phyloP scores from a whole-genome alignment of 2,329 filamentous ascomycete species.

The Purpureocillium lavendulum region DNA sequence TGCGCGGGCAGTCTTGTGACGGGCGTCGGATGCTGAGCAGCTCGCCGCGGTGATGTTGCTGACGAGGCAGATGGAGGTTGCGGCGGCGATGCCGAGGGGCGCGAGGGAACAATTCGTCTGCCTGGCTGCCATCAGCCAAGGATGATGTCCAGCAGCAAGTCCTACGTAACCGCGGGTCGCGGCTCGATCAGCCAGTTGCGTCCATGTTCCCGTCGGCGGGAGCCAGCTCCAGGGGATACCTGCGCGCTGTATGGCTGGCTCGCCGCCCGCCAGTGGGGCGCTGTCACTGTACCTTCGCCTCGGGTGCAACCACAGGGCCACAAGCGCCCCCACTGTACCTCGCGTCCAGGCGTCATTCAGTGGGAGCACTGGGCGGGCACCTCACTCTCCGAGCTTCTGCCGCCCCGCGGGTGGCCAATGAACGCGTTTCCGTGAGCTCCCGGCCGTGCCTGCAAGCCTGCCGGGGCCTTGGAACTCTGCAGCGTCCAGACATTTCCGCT shows the following conservation, averaged over 20 bases:
- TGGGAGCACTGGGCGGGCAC: too few relatives aligned
- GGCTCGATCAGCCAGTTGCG: background rate
- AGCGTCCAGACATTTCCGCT: conserved; percentile 18
- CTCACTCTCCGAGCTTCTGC: conserved; percentile 13
- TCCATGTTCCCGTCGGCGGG: background rate
- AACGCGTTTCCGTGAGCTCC: conserved; percentile 10
- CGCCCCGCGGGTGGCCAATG: conserved; percentile 17
- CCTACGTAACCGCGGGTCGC: background rate
- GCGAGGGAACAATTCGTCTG: background rate
- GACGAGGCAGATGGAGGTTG: too few relatives aligned
- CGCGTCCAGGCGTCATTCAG: too few relatives aligned
- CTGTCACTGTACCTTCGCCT: too few relatives aligned
- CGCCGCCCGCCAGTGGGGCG: too few relatives aligned
- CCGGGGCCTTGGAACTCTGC: too few relatives aligned
- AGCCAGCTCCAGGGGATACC: background rate
- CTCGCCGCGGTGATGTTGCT: too few relatives aligned
- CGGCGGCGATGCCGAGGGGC: too few relatives aligned
- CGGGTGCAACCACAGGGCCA: too few relatives aligned
- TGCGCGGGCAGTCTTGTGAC: too few relatives aligned
- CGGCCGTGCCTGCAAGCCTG: background rate
- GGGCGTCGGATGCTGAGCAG: too few relatives aligned
- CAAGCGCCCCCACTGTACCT: too few relatives aligned
- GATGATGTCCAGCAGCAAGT: background rate
- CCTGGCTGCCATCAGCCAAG: background rate
- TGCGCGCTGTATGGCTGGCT: background rate